phyloP scores from a whole-genome alignment of 2,329 filamentous ascomycete genomes.

The Fusarium chlamydosporum region DNA sequence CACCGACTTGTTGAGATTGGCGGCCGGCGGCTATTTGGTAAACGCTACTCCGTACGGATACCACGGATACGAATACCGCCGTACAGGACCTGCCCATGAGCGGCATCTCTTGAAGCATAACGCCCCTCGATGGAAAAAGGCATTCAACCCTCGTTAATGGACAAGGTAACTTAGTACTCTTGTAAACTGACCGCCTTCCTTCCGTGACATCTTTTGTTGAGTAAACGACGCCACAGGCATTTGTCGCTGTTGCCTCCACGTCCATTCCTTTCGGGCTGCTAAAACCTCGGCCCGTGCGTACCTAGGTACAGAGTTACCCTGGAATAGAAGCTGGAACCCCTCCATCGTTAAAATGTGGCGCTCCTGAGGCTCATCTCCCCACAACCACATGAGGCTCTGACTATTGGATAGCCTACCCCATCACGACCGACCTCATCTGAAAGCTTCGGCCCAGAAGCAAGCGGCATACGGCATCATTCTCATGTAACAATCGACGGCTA shows the following conservation, averaged over 20 bases:
- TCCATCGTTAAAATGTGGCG: constrained; percentile 32
- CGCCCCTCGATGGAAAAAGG: background rate
- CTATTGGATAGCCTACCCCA: constrained; percentile 21
- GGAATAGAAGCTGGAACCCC: background rate
- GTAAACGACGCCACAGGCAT: background rate
- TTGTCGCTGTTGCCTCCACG: background rate
- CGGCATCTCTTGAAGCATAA: constrained; percentile 1
- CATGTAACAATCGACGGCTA: constrained; percentile 14
- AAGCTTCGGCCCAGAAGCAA: constrained; percentile 1
- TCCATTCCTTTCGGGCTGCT: background rate
- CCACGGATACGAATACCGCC: background rate
- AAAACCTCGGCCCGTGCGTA: constrained; percentile 12
- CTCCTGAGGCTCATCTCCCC: constrained; percentile 40
- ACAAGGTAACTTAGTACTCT: background rate
- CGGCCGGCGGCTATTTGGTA: background rate
- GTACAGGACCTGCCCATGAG: too few species aligned
- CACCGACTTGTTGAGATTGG: constrained; percentile 36
- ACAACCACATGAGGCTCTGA: constrained; percentile 29
- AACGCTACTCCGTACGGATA: too few species aligned
- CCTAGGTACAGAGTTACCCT: background rate
- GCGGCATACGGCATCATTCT: background rate
- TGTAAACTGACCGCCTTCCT: background rate
- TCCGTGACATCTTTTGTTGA: background rate
- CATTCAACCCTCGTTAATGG: background rate
- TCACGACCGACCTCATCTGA: constrained; percentile 28